These are phyloP conservation scores for Cajanus cajan DNA, from an alignment of 306 rosid genomes.

Conservation along the genomic window DNA sequence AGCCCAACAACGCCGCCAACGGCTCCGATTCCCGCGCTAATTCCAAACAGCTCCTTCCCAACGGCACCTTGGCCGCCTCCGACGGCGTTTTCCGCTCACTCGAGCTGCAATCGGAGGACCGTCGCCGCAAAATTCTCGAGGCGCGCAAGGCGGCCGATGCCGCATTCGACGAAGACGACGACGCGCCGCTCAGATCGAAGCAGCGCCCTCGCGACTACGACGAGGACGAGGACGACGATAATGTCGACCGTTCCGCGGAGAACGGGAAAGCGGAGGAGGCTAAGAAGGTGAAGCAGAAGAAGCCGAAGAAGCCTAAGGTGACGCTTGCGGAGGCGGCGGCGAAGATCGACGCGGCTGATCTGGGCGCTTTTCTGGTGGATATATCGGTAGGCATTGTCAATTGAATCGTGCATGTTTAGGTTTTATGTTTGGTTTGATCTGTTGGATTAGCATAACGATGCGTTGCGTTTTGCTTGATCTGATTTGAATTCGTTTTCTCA, in stretches of 20 bases:
- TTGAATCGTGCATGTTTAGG: constrained; percentile 28
- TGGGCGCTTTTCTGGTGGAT: constrained; percentile 57
- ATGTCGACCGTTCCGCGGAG: constrained; percentile 45
- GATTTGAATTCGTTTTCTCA: constrained; percentile 23
- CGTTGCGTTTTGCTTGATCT: background rate
- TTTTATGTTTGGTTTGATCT: constrained; percentile 44
- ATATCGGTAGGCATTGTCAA: constrained; percentile 55
- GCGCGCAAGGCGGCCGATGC: constrained; percentile 55
- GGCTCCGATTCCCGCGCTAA: constrained; percentile 40
- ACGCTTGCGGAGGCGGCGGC: constrained; percentile 83
- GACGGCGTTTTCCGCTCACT: constrained; percentile 71
- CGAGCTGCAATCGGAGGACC: constrained; percentile 80
- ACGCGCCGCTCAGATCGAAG: constrained; percentile 61
- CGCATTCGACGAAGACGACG: constrained; percentile 33
- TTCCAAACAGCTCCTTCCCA: constrained; percentile 35
- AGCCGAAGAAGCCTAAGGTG: constrained; percentile 86
- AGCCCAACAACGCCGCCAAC: constrained; percentile 34
- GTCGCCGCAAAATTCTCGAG: constrained; percentile 70
- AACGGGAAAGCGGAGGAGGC: constrained; percentile 58
- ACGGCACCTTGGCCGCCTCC: constrained; percentile 34
- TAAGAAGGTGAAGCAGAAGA: constrained; percentile 85
- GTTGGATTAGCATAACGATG: background rate
- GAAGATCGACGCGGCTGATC: constrained; percentile 70
- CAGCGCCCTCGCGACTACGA: constrained; percentile 44
- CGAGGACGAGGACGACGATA: constrained; percentile 56